Conservation (phyloP, 257 asterid species). For the Voacanga thouarsii region DNA sequence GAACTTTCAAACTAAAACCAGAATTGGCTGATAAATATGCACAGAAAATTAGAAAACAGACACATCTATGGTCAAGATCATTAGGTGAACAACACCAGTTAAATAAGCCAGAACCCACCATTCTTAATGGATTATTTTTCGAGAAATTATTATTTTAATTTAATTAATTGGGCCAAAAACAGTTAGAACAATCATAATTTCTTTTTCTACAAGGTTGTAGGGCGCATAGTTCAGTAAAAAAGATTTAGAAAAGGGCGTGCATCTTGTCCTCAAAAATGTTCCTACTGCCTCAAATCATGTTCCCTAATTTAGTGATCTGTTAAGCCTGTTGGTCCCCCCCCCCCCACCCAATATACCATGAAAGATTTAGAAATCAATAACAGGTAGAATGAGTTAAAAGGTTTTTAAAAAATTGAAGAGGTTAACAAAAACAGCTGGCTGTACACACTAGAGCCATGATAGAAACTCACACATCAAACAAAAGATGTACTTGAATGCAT, state of each 20-base stretch:
- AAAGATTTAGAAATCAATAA: neutral
- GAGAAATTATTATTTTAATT: neutral
- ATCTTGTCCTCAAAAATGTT: neutral
- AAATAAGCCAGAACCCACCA: neutral
- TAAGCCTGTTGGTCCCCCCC: neutral
- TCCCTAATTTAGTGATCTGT: neutral
- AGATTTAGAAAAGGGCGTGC: neutral
- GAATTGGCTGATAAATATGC: neutral
- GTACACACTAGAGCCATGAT: neutral
- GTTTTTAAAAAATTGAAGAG: neutral
- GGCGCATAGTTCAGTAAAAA: neutral
- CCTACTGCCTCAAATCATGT: neutral
- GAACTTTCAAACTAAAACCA: conserved; percentile 6
- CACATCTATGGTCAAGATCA: neutral
- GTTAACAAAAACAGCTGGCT: neutral
- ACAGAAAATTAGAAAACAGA: neutral
- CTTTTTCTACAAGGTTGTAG: neutral
- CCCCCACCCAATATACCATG: no score
- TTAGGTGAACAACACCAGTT: neutral
- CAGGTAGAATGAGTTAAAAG: neutral
- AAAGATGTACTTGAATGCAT: neutral
- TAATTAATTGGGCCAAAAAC: neutral
- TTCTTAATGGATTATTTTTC: neutral
- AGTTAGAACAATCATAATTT: neutral
- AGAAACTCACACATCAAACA: neutral